Evolutionary conservation across 768 basidiomycete species (phyloP).

Genomic region (Chalciporus piperatus): DNA sequence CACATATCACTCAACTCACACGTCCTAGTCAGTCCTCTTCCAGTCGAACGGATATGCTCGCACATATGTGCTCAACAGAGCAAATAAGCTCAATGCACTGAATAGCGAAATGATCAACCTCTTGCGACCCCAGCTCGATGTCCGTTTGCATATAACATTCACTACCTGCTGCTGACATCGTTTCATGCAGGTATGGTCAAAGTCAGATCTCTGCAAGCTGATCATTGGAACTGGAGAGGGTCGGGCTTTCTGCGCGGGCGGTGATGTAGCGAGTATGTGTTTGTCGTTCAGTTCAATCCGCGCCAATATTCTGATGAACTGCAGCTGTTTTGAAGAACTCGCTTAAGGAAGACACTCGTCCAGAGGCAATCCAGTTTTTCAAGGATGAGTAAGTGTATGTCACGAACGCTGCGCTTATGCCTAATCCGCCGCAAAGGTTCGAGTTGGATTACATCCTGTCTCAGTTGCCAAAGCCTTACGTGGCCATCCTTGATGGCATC

Average conservation of each 20-base stretch:
- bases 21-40: constrained; percentile 55
- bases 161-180: constrained; percentile 6
- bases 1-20: constrained; percentile 11
- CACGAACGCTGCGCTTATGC: constrained; percentile 2
- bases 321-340: constrained; percentile 59
- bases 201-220: constrained; percentile 65
- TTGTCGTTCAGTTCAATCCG: constrained; percentile 2
- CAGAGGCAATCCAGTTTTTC: constrained; percentile 82
- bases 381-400: constrained; percentile 68
- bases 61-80: constrained; percentile 77
- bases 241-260: constrained; percentile 89
- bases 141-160: constrained; percentile 29
- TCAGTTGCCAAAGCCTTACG: constrained; percentile 79
- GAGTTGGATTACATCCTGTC: constrained; percentile 76
- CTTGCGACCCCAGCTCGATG: constrained; percentile 75
- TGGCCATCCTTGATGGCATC: constrained; percentile 85
- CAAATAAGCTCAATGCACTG: constrained; percentile 78
- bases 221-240: constrained; percentile 72
- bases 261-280: constrained; percentile 83
- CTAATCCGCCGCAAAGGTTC: constrained; percentile 49
- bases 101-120: constrained; percentile 73
- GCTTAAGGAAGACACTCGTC: constrained; percentile 47
- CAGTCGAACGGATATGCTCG: constrained; percentile 63
- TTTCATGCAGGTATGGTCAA: constrained; percentile 63
- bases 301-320: constrained; percentile 4